Percentiles rank a stretch among this genome's conserved stretches.
These are phyloP conservation scores for Cubamyces lactineus DNA, from an alignment of 768 basidiomycete genomes.

Conservation along the genomic window DNA sequence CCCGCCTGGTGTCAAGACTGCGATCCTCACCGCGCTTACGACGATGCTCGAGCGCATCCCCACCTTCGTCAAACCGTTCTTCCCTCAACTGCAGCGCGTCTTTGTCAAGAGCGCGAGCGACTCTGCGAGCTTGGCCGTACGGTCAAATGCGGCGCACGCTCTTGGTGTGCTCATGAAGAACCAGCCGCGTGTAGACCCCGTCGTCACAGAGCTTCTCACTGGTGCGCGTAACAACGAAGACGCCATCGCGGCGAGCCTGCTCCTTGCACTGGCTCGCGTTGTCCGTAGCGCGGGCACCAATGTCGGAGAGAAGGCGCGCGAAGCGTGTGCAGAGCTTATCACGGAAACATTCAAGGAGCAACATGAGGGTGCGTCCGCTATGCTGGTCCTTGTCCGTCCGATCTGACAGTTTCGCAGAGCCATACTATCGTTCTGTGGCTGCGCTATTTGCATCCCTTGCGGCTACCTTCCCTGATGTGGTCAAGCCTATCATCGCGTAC, in stretches of 20 bases:
- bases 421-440: conserved; percentile 69
- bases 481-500: conserved; percentile 70
- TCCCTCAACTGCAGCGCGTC: conserved; percentile 95
- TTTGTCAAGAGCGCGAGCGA: conserved; percentile 94
- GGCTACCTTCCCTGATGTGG: conserved; percentile 57
- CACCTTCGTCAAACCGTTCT: conserved; percentile 93
- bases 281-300: conserved; percentile 70
- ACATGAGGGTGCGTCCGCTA: conserved; percentile 56
- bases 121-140: conserved; percentile 72
- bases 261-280: conserved; percentile 77
- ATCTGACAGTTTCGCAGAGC: conserved; percentile 48
- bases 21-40: conserved; percentile 83
- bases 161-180: conserved; percentile 89
- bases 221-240: conserved; percentile 65
- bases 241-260: conserved; percentile 72
- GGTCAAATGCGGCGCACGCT: conserved; percentile 80
- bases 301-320: conserved; percentile 75
- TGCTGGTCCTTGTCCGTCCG: not conserved
- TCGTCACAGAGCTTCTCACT: conserved; percentile 84
- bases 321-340: conserved; percentile 74
- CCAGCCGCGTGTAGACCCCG: conserved; percentile 89
- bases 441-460: conserved; percentile 62
- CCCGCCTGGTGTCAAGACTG: conserved; percentile 91
- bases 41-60: conserved; percentile 88
- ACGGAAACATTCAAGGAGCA: conserved; percentile 76